Conservation (phyloP, 164 flowering plant species). For the Pachysandra terminalis region DNA sequence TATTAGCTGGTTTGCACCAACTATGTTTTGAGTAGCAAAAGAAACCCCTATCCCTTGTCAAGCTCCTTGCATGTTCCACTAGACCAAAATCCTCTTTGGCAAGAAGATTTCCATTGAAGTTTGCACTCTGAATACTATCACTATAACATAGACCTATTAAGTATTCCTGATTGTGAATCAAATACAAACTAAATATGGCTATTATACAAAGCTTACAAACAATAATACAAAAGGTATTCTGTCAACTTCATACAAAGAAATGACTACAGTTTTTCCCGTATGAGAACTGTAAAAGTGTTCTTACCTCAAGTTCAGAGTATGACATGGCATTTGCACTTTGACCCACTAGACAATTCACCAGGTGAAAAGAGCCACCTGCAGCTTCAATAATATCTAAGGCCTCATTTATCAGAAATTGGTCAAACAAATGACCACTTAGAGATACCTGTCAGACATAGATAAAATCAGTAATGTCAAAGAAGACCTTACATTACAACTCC, state of each 20-base stretch:
- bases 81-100: background rate
- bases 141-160: background rate
- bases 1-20: too few species aligned
- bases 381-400: constrained; percentile 95
- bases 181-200: background rate
- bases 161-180: background rate
- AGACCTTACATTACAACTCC: background rate
- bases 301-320: constrained; percentile 93
- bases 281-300: constrained; percentile 11
- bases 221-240: background rate
- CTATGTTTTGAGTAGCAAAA: too few species aligned
- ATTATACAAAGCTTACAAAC: background rate
- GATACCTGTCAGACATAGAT: constrained; percentile 64
- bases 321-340: constrained; percentile 69
- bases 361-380: constrained; percentile 94
- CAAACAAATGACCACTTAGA: constrained; percentile 95
- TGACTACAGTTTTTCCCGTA: background rate
- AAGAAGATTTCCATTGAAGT: background rate
- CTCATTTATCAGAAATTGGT: constrained; percentile 87
- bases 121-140: too few species aligned
- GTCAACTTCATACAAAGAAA: background rate
- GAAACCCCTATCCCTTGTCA: too few species aligned
- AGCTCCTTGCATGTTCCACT: too few species aligned
- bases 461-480: background rate
- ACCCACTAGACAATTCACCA: constrained; percentile 88